phyloP scores from a whole-genome alignment of 805 yeast species.

The Saccharomycopsis amapae region DNA sequence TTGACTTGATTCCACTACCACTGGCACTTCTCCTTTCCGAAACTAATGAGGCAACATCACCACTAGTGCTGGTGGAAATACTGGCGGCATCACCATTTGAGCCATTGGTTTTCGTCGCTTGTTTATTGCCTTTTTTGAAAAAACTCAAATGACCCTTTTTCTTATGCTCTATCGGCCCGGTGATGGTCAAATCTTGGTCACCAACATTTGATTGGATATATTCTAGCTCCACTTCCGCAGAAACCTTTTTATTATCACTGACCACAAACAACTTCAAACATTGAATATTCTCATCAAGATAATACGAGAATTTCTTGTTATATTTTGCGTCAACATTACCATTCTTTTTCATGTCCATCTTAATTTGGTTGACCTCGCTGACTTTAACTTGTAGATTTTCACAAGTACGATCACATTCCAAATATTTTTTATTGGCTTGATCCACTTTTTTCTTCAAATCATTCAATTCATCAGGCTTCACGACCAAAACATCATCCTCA shows the following conservation, averaged over 20 bases:
- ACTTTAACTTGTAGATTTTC: conserved; percentile 23
- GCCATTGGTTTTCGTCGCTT: background rate
- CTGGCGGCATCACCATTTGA: background rate
- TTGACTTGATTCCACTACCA: no score
- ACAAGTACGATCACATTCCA: conserved; percentile 25
- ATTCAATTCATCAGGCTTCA: conserved; percentile 50
- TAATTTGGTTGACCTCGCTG: conserved; percentile 24
- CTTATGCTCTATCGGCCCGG: conserved; percentile 47
- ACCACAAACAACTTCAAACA: conserved; percentile 55
- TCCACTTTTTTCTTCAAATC: conserved; percentile 49
- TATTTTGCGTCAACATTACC: conserved; percentile 37
- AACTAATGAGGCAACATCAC: background rate
- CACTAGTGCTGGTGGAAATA: background rate
- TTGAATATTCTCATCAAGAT: conserved; percentile 32
- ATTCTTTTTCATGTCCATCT: conserved; percentile 35
- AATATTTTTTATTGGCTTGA: conserved; percentile 29
- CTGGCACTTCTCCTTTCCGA: background rate
- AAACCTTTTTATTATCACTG: conserved; percentile 68
- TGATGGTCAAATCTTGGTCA: conserved; percentile 59
- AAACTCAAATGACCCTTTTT: conserved; percentile 50
- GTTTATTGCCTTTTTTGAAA: conserved; percentile 10
- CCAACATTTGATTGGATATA: conserved; percentile 81
- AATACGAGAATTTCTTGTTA: conserved; percentile 25
- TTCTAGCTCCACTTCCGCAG: conserved; percentile 82
- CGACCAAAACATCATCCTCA: conserved; percentile 76